Evolutionary conservation across 306 rosid species (phyloP), one percentile per base, ranked within the genome.

Genomic region (Quercus alba): DNA sequence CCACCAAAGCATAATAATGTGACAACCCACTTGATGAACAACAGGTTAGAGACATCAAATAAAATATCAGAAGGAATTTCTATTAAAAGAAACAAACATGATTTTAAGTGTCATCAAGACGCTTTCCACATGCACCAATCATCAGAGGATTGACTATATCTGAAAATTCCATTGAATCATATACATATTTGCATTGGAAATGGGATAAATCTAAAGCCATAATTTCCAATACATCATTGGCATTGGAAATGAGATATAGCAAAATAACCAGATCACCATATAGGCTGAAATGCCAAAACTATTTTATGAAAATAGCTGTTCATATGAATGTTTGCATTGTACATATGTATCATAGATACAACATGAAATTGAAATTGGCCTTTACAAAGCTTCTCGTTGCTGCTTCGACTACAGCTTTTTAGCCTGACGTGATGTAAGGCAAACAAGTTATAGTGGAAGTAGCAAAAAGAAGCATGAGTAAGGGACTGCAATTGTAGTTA

Each of bases 401-500:
- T 95, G 86, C 97, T 93, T 95, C 98, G 88, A 94, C 99, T 93
- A 88, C 89, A 87, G 79, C 96, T 90, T 89, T 57, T 80, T 76
- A 83, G 94, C 97, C 97, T 21, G 20, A 15, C 78, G 30, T 51
- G 35, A 84, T 54, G 38, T 4, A 80, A 87, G 94, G 96, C 97
- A 87, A 85, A 89, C 46, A 90, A 88, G 94, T 81, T 87, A 61
- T 63, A 95, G 97, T 94, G 85, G 87, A 95, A 95, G 96, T 11
- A 93, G 99, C 99, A 89, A 95, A 93, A 93, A 90, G 99, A 95
- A 95, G 97, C 99, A 61, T 80, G 66, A 86, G 73, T 76, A 84
- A 84, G 88, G 85, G 75, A 75, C 78, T 75, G 20, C 66, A 13
- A 78, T 79, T 10, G 63, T 78, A 51, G 61, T 68, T 68, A 64